Percentiles rank a stretch among this genome's conserved stretches.
These are phyloP conservation scores for Candida corydali DNA, from an alignment of 805 yeast genomes.

Conservation along the genomic window DNA sequence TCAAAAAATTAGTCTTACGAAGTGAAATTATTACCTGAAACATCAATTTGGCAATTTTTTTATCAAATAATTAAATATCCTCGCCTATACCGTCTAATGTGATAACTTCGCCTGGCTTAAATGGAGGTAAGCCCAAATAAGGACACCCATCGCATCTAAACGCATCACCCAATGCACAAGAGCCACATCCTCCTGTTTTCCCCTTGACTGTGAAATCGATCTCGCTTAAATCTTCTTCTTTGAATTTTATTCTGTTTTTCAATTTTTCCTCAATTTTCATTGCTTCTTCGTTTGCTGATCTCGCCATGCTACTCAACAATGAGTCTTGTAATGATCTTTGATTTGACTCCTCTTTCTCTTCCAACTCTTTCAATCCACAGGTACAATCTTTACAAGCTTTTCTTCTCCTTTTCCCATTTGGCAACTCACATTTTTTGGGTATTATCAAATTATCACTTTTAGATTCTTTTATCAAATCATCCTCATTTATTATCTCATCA, in stretches of 20 bases:
- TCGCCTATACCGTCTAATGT: conserved; percentile 72
- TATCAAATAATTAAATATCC: conserved; percentile 58
- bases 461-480: conserved; percentile 32
- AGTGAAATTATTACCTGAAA: no score
- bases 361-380: conserved; percentile 90
- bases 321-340: conserved; percentile 43
- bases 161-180: conserved; percentile 96
- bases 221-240: conserved; percentile 73
- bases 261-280: conserved; percentile 49
- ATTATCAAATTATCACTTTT: conserved; percentile 34
- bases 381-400: conserved; percentile 98
- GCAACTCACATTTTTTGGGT: conserved; percentile 56
- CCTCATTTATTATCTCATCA: conserved; percentile 28
- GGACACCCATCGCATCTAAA: conserved; percentile 99
- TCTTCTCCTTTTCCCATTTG: conserved; percentile 60
- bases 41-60: no score
- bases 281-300: conserved; percentile 51
- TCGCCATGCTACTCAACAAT: conserved; percentile 45
- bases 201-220: conserved; percentile 96
- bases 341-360: conserved; percentile 56
- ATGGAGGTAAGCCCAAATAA: conserved; percentile 93
- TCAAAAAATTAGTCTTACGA: no score
- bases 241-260: conserved; percentile 48
- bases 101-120: conserved; percentile 93
- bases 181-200: conserved; percentile 95